Evolutionary conservation across 2,329 filamentous ascomycete genomes (phyloP), one percentile per base, ranked within the genome.

Genomic region (Aspergillus fumigatiaffinis): DNA sequence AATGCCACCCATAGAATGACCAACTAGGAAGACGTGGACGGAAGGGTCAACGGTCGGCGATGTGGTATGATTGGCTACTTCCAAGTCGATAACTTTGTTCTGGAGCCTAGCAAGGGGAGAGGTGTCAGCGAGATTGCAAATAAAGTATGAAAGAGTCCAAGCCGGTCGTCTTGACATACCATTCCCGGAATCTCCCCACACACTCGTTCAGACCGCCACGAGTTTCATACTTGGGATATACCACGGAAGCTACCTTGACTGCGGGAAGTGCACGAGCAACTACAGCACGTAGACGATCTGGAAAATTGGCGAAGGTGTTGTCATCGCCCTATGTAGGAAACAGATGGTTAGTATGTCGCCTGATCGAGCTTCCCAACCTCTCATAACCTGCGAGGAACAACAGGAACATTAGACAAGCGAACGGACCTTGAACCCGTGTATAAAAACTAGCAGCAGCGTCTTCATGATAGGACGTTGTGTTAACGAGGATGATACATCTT

Each of bases 1-100:
- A 67, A 97, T 97, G 66, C 94, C 94, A 65, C 90, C 90, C 90
- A 89, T 97, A 8, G 89, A 92, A 73, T 97, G 92, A 25, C 92
- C 92, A 56, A 95, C 79, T 17, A 97, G 83, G 50, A 96, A 82
- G 28, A 89, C 88, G 68, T 87, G 87, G 21, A 96, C 91, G 0
- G 88, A 91, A 4, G 92, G 91, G 60, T 95, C 91, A 61, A 96
- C 83, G 0, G 90, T 96, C 0, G 92, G 92, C 4, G 89, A 92
- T 1, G 90, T 84, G 0, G 91, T 93, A 49, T 82, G 82, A 64
- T 90, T 89, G 28, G 83, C 86, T 56, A 97, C 92, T 76, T 99
- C 93, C 67, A 97, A 80, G 73, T 97, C 94, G 66, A 97, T 97
- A 66, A 97, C 90, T 67, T 90, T 90, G 71, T 97, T 88, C 63